Evolutionary conservation across 2,329 filamentous ascomycete species (phyloP).

Genomic region (Trichoderma guizhouense): DNA sequence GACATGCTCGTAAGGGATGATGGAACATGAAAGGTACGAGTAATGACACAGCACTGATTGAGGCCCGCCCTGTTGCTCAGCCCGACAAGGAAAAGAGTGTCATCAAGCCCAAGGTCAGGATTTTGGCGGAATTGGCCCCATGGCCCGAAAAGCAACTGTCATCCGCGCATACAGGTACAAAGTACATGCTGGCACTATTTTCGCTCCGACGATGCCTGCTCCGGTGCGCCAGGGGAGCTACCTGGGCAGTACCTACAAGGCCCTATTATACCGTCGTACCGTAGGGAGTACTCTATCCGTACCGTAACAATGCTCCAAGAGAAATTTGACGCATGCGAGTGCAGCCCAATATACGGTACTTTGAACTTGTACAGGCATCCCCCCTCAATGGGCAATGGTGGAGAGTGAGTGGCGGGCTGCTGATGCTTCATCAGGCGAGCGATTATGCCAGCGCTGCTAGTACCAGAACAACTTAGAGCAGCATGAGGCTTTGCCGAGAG

Average conservation of each 20-base stretch:
- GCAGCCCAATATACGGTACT: not conserved
- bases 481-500: not conserved
- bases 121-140: not conserved
- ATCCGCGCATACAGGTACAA: not conserved
- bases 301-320: not conserved
- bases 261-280: no score
- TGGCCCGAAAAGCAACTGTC: not conserved
- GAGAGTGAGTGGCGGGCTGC: conserved; percentile 1
- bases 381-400: not conserved
- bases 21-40: not conserved
- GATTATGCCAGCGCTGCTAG: not conserved
- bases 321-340: not conserved
- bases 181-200: not conserved
- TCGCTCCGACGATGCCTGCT: not conserved
- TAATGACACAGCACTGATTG: not conserved
- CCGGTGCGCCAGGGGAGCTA: not conserved
- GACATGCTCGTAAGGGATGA: not conserved
- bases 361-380: not conserved
- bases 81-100: not conserved
- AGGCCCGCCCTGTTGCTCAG: not conserved
- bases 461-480: not conserved
- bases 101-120: not conserved
- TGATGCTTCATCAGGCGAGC: conserved; percentile 12
- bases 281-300: not conserved
- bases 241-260: no score